Evolutionary conservation across 768 basidiomycete genomes (phyloP).

Genomic region (Gloeopeniophorella convolvens): DNA sequence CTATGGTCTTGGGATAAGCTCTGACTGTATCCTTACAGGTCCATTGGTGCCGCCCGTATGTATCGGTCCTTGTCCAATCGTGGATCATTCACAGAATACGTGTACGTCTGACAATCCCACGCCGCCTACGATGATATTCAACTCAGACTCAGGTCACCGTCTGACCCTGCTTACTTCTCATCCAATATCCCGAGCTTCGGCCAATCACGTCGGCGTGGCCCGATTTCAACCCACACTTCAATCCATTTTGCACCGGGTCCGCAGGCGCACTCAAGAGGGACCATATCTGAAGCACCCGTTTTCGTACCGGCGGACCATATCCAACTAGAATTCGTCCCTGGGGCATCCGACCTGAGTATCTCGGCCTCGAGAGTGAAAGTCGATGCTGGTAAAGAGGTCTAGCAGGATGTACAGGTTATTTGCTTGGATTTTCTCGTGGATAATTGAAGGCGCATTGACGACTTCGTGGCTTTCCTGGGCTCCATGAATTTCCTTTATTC

Average conservation of each 20-base stretch:
- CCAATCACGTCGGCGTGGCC: too few species aligned
- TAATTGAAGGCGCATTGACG: too few species aligned
- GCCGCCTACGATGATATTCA: background rate
- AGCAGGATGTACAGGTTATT: too few species aligned
- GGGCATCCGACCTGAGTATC: background rate
- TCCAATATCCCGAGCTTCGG: background rate
- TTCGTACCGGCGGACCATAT: background rate
- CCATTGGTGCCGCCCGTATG: slow-evolving; percentile 10
- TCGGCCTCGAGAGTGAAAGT: background rate
- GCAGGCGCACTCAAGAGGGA: background rate
- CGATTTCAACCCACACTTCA: too few species aligned
- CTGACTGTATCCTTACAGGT: background rate
- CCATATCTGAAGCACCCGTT: background rate
- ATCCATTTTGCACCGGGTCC: background rate
- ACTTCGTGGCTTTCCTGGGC: too few species aligned
- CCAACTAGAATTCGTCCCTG: slow-evolving; percentile 1
- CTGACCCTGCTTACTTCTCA: background rate
- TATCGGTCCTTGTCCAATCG: slow-evolving; percentile 1
- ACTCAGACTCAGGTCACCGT: too few species aligned
- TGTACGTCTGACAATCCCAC: slow-evolving; percentile 1
- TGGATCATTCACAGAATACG: slow-evolving; percentile 10
- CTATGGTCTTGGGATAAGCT: background rate
- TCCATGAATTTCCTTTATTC: too few species aligned
- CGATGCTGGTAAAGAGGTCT: background rate
- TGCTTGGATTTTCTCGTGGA: too few species aligned